phyloP scores from a whole-genome alignment of 2,329 filamentous ascomycete species.

The Talaromyces sp. region DNA sequence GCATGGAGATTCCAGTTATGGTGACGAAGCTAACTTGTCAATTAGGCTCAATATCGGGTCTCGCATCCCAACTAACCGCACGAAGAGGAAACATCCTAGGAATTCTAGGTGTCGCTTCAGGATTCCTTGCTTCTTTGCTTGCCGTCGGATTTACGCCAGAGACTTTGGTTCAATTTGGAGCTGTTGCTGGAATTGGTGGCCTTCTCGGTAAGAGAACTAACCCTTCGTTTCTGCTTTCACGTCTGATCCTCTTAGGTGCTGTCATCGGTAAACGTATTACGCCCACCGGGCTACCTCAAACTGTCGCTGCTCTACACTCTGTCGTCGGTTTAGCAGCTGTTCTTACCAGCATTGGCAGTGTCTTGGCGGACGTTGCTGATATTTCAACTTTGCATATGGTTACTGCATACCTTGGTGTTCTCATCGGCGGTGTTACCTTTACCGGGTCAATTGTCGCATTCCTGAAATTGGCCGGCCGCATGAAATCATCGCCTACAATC shows the following conservation, averaged over 20 bases:
- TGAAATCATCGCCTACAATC: slow-evolving; percentile 70
- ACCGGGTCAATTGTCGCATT: slow-evolving; percentile 88
- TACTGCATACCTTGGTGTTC: slow-evolving; percentile 77
- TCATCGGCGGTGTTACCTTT: slow-evolving; percentile 85
- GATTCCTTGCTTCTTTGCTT: slow-evolving; percentile 74
- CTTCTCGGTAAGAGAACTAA: slow-evolving; percentile 47
- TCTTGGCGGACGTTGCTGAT: slow-evolving; percentile 67
- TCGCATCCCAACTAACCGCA: slow-evolving; percentile 78
- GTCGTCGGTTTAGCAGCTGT: slow-evolving; percentile 87
- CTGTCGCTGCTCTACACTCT: slow-evolving; percentile 81
- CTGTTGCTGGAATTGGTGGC: slow-evolving; percentile 66
- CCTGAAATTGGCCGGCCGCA: slow-evolving; percentile 74
- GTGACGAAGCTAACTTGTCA: not conserved
- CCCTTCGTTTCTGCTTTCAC: slow-evolving; percentile 3
- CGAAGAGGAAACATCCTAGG: slow-evolving; percentile 81
- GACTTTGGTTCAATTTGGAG: slow-evolving; percentile 73
- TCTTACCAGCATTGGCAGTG: slow-evolving; percentile 80
- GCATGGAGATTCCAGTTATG: not conserved
- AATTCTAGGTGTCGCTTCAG: slow-evolving; percentile 76
- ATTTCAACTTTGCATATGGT: slow-evolving; percentile 77
- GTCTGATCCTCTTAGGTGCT: slow-evolving; percentile 45
- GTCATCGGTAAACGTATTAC: slow-evolving; percentile 82
- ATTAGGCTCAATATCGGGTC: slow-evolving; percentile 63
- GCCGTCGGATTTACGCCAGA: slow-evolving; percentile 77
- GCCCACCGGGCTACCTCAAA: slow-evolving; percentile 81